Base-by-base conservation (phyloP, 352 stramenopile species). In the Globisporangium echinulatum region DNA sequence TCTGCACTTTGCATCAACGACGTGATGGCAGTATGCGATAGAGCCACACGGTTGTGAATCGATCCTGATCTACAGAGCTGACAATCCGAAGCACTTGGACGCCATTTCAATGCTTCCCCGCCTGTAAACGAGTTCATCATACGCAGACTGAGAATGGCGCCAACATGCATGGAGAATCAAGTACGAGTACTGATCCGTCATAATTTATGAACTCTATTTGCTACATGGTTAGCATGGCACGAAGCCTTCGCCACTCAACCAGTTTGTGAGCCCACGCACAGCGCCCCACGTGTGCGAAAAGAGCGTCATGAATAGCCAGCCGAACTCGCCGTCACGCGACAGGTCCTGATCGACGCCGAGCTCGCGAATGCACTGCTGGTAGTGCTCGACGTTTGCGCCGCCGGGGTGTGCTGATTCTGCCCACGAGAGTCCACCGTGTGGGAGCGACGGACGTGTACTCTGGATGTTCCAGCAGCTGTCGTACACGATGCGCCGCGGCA, bases 331-430 rank as follows among this genome's bases (percentile, higher is more conserved):
- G 19, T 82, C 75, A 5, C 43, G 50, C 11, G 75, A 84, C 5
- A 85, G 67, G 38, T 80, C 72, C 38, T 80, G 64, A 11, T 82
- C 68, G 15, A 62, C 47, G 8, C 75, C 75, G 1, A 85, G 49
- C 42, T 82, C 71, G 0, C 67, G 66, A 42, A 85, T 85, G 50
- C 75, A 82, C 49, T 82, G 64, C 55, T 85, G 75, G 36, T 85
- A 85, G 58, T 85, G 70, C 60, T 82, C 72, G 19, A 85, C 75
- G 42, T 85, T 85, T 3, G 75, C 71, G n/a, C 72, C 73, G 4
- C 75, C 71, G 1, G 73, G 64, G 46, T 82, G 72, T 3, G 62
- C 47, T 6, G 72, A 79, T 36, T 66, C 56, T 10, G 64, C 66
- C 46, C 61, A 60, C 5, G 70, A 79, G 7, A 85, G 55, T 11